Evolutionary conservation across 169 alveolate genomes (phyloP), one percentile per base, ranked within the genome.

Genomic region (Babesia ovis): DNA sequence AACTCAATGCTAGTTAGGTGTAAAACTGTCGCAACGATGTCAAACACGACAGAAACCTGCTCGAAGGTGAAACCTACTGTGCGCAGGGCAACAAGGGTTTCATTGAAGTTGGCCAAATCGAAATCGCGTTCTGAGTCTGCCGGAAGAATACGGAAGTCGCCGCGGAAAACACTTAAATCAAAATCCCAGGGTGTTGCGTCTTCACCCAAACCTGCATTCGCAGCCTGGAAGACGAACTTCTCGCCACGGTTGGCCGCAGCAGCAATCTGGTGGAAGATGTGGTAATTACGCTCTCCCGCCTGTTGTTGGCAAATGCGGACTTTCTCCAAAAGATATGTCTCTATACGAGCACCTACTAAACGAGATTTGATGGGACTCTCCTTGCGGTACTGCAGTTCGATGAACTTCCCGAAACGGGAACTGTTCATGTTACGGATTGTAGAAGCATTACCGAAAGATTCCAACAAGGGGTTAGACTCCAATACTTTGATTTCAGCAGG

Each of bases 391-490:
- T 95, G 98, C 53, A 97, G 94, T 81, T 96, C 98, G n/a, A 97
- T 96, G 89, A 95, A 98, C 86, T 98, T 98, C 8, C 99, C 99
- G 86, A 97, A 98, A 31, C 99, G 92, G 32, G 91, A 77, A 69
- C 98, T 93, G 82, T 98, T 98, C 75, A 95, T 94, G 83, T 97
- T 97, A 66, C 98, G 91, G 32, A 95, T 74, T 3, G 99, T 96
- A 77, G 94, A 93, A 0, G 99, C 99, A 90, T 98, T 98, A 2
- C 99, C 99, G 88, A 98, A 96, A 6, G 99, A 98, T 86, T 98
- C 99, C 71, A 97, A 90, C 27, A 98, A 83, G 2, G 99, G 99
- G 85, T 98, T 98, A 43, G 98, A 93, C 85, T 97, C 99, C 46
- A 98, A 82, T 34, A 97, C 97, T 76, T 96, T 93, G 6, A 82